Base-by-base conservation (phyloP, 768 basidiomycete species). In the Naganishia friedmannii region DNA sequence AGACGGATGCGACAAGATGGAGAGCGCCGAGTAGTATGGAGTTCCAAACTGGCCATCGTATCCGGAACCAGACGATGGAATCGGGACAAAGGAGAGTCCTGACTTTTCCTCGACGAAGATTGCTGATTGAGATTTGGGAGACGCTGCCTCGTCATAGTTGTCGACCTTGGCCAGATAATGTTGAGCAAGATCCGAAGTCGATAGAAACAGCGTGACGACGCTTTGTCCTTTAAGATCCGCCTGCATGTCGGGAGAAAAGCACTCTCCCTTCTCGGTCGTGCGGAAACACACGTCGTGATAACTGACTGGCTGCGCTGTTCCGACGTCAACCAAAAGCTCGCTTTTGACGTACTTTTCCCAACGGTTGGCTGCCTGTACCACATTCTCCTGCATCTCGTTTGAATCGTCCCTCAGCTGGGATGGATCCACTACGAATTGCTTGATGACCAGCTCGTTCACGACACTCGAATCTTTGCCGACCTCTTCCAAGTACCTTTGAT, bases 361-460 rank as follows among this genome's bases (percentile, higher is more conserved):
- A 54, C 73, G 72, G n/a, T 72, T 65, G 4, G 70, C 65, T 1
- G 54, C 53, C 17, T 70, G 69, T 3, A 70, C 73, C 6, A 66
- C 72, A n/a, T 76, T 73, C 53, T 76, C 75, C 17, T 39, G 66
- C 23, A 73, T 73, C n/a, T 77, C 17, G 21, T 53, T 42, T 39
- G 28, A 31, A 23, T 60, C 32, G n/a, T 58, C 39, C 45, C 23
- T 31, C 37, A 31, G 31, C 9, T 67, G 68, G 53, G 67, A 53
- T 28, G 73, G 53, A 57, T 88, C 86, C 29, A 90, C 85, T 13
- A 89, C 82, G 54, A 93, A 76, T 77, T 90, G 91, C 82, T 93
- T 90, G 37, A 93, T 79, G 74, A 93, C 88, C 26, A 91, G 78
- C 29, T 77, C 74, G 45, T 55, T 53, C 0, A 45, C 39, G 48